phyloP scores from a whole-genome alignment of 164 flowering plant genomes.

The Annona cherimola region DNA sequence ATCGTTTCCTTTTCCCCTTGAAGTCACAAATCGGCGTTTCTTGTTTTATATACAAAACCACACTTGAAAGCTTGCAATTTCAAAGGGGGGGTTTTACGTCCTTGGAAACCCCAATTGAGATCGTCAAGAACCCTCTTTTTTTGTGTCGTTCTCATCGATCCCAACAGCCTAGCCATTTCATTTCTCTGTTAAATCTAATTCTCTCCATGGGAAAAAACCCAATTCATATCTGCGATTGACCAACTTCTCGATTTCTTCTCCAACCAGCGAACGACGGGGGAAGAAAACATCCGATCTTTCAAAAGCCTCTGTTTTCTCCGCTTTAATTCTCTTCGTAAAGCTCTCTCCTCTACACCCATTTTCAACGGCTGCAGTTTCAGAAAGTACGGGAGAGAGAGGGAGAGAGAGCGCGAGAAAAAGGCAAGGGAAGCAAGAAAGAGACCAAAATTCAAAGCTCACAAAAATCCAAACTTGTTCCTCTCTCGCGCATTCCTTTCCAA shows the following conservation, averaged over 20 bases:
- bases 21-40: neutral
- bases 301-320: neutral
- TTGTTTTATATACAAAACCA: neutral
- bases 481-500: neutral
- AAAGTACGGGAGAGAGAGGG: neutral
- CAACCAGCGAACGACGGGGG: neutral
- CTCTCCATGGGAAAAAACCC: neutral
- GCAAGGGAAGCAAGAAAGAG: neutral
- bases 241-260: neutral
- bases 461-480: neutral
- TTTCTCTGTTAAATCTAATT: neutral
- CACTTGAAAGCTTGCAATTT: neutral
- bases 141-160: neutral
- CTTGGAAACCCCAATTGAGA: neutral
- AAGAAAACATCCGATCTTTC: neutral
- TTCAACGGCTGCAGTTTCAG: neutral
- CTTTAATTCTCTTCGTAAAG: neutral
- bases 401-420: neutral
- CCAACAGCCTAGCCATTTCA: neutral
- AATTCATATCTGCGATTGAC: neutral
- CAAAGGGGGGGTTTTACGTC: neutral
- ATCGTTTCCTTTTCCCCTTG: neutral
- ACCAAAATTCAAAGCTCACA: neutral
- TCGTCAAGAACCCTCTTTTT: neutral
- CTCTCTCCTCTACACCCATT: neutral